Evolutionary conservation across 1,284 basidiomycete genomes (phyloP).

Genomic region (Apiotrichum akiyoshidainum): DNA sequence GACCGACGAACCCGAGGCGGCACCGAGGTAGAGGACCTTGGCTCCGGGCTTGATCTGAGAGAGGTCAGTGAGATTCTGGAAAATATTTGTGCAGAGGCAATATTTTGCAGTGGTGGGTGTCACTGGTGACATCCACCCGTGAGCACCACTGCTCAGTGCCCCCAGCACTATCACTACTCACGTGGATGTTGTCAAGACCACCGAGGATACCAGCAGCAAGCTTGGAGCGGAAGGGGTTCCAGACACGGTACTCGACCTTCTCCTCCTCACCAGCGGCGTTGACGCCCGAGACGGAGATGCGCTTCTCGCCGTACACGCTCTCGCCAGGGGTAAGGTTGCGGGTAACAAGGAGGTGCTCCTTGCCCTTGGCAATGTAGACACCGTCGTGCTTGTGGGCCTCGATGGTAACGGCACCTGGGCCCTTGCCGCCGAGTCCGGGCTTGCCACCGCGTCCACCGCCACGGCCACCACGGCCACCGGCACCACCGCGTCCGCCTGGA

Average conservation of each 20-base stretch:
- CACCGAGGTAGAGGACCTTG: slow-evolving; percentile 97
- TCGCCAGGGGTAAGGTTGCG: slow-evolving; percentile 97
- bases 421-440: slow-evolving; percentile 59
- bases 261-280: slow-evolving; percentile 62
- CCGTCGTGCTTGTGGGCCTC: slow-evolving; percentile 95
- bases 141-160: background rate
- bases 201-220: slow-evolving; percentile 94
- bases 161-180: slow-evolving; percentile 24
- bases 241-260: slow-evolving; percentile 96
- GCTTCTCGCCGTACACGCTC: slow-evolving; percentile 97
- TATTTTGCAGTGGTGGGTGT: background rate
- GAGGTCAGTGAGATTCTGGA: slow-evolving; percentile 2
- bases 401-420: slow-evolving; percentile 81
- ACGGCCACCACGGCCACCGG: slow-evolving; percentile 50
- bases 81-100: background rate
- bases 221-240: slow-evolving; percentile 99
- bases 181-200: slow-evolving; percentile 87
- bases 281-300: slow-evolving; percentile 75
- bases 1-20: slow-evolving; percentile 89
- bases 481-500: slow-evolving; percentile 35
- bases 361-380: slow-evolving; percentile 84
- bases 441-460: slow-evolving; percentile 53
- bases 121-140: background rate
- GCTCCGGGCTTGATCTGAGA: slow-evolving; percentile 76
- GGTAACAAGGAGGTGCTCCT: slow-evolving; percentile 96